A percentile compares a stretch with the other conserved stretches of the same genome.
Evolutionary conservation across 129 eudicot genomes (phyloP).

Genomic region (Glebionis coronaria): DNA sequence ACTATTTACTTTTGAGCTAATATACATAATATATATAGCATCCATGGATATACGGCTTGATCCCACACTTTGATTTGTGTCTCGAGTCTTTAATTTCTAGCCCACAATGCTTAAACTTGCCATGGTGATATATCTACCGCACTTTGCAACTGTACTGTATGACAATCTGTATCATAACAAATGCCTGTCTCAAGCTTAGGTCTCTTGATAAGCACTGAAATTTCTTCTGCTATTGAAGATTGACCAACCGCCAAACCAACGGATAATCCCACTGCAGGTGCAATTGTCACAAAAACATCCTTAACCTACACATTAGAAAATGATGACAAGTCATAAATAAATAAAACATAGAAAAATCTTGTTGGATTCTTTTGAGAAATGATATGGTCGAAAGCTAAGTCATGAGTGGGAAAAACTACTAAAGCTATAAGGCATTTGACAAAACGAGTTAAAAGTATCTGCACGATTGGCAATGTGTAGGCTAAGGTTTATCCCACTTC

Average conservation of each 20-base stretch:
- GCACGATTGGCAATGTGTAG: slow-evolving; percentile 86
- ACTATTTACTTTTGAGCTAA: neutral
- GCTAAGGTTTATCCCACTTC: slow-evolving; percentile 93
- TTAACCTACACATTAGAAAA: slow-evolving; percentile 52
- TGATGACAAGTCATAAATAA: neutral
- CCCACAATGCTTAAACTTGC: slow-evolving; percentile 38
- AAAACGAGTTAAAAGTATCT: slow-evolving; percentile 60
- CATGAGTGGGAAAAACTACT: slow-evolving; percentile 93
- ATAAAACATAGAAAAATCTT: neutral
- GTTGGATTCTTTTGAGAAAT: neutral
- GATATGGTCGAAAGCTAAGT: slow-evolving; percentile 49
- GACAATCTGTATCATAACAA: slow-evolving; percentile 66
- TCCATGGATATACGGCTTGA: no score
- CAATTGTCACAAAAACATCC: slow-evolving; percentile 78
- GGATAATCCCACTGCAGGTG: slow-evolving; percentile 90
- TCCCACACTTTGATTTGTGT: no score
- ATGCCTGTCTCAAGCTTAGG: slow-evolving; percentile 62
- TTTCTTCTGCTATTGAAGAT: slow-evolving; percentile 91
- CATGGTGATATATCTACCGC: slow-evolving; percentile 75
- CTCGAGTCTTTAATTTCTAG: no score
- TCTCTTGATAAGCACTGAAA: slow-evolving; percentile 59
- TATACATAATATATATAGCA: no score
- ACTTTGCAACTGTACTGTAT: slow-evolving; percentile 38
- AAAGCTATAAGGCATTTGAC: slow-evolving; percentile 80
- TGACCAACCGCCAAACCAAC: slow-evolving; percentile 97